Percentiles rank a stretch among this genome's conserved stretches.
Conservation (phyloP, 192 early-diverging fungal genomes). For the Entrophospora sp. region DNA sequence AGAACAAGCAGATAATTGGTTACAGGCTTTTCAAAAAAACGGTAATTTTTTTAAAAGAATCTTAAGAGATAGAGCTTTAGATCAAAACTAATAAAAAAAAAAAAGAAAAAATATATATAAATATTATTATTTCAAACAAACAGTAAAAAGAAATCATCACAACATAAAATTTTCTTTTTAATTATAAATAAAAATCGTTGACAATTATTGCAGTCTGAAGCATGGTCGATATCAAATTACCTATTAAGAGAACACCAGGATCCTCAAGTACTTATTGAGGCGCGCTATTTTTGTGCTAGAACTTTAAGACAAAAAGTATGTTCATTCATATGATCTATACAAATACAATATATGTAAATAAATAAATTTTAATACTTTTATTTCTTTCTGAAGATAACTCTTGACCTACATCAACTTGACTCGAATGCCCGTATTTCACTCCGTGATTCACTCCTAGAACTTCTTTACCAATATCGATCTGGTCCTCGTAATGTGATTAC, state of each 20-base stretch:
- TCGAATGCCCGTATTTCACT: conserved; percentile 48
- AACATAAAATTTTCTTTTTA: conserved; percentile 9
- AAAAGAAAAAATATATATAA: too few relatives aligned
- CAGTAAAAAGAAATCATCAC: conserved; percentile 6
- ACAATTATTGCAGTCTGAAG: conserved; percentile 48
- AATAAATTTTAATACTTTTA: not conserved
- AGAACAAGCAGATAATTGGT: conserved; percentile 61
- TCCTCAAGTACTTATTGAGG: conserved; percentile 33
- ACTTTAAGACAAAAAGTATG: conserved; percentile 78
- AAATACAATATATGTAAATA: not conserved
- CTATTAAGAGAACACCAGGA: conserved; percentile 47
- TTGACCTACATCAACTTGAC: conserved; percentile 71
- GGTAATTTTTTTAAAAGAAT: conserved; percentile 41
- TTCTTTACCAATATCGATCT: conserved; percentile 45
- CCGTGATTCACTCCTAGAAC: conserved; percentile 69
- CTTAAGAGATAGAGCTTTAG: too few relatives aligned
- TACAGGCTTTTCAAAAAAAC: conserved; percentile 81
- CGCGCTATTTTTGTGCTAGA: conserved; percentile 77
- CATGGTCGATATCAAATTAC: conserved; percentile 73
- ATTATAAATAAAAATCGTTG: too few relatives aligned
- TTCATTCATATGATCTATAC: not conserved
- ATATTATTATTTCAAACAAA: not conserved
- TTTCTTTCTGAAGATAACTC: conserved; percentile 46
- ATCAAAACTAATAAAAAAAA: conserved; percentile 1
- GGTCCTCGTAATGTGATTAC: conserved; percentile 60